Base-by-base conservation (phyloP, 352 stramenopile species). In the Phytophthora aleatoria region DNA sequence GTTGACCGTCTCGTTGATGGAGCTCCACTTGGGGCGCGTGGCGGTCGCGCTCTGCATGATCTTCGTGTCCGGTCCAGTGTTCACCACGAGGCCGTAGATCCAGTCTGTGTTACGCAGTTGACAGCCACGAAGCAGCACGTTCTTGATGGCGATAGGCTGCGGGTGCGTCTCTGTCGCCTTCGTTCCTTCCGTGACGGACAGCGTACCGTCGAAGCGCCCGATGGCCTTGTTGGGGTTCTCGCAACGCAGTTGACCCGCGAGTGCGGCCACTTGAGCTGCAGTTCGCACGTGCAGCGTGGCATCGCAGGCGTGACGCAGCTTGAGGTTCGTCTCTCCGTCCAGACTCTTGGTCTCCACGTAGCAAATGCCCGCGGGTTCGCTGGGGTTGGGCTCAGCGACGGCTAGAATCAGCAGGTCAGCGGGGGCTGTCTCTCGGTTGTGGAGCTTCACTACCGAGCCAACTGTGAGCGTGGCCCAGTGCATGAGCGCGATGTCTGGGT, bases 251-350 rank as follows among this genome's bases (percentile, higher is more conserved):
- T 76, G 79, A 27, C 83, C 85, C 6, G 50, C 57, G 4, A 95
- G 63, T 2, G 67, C 65, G 2, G 70, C 43, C 15, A 89, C 69
- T 57, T 80, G 66, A 9, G 65, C 67, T 9, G 69, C 41, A 1
- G 67, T 79, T 6, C 74, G 69, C 44, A 74, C 70, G 30, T 79
- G 67, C 30, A 89, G 69, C 31, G 84, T 92, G 36, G 67, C 64
- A 27, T 94, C 73, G 16, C 79, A 82, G 0, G 83, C 83, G 24
- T 94, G 76, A 20, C 90, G 85, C 33, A 95, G 64, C 68, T 97
- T 97, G 36, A 97, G 69, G 56, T 97, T 97, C 8, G 91, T 97
- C 47, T 97, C 91, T 11, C 91, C 91, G 54, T 97, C 91, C 7
- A 97, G 67, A 50, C 78, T 92, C 57, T 90, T 91, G 48, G 91